phyloP scores from a whole-genome alignment of 208 protist species.

The Crithidia expoeki region DNA sequence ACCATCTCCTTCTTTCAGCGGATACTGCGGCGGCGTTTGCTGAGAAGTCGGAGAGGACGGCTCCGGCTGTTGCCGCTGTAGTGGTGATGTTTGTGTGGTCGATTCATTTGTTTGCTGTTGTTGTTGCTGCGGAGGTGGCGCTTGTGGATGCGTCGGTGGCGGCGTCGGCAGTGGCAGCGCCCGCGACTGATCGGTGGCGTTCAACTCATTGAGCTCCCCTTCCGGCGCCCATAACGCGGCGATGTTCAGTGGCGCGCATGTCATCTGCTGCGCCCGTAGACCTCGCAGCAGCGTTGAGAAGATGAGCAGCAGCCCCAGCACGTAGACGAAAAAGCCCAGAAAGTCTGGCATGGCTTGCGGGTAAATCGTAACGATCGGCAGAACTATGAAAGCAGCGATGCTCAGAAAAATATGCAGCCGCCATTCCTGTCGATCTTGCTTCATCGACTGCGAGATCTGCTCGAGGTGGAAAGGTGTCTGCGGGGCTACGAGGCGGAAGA shows the following conservation, averaged over 20 bases:
- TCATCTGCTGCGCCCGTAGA: slow-evolving; percentile 46
- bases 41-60: too few species aligned
- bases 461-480: slow-evolving; percentile 33
- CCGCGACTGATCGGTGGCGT: not conserved
- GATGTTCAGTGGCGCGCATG: slow-evolving; percentile 41
- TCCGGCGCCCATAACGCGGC: slow-evolving; percentile 41
- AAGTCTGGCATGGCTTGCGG: slow-evolving; percentile 44
- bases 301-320: slow-evolving; percentile 33
- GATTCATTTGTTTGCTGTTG: too few species aligned
- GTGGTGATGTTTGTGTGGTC: too few species aligned
- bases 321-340: slow-evolving; percentile 40
- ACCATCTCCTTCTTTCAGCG: not conserved
- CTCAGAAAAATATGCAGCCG: slow-evolving; percentile 47
- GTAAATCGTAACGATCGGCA: slow-evolving; percentile 59
- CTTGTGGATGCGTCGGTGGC: not conserved
- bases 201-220: slow-evolving; percentile 15
- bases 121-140: not conserved
- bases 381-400: slow-evolving; percentile 29
- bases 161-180: not conserved
- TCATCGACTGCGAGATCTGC: slow-evolving; percentile 32
- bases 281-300: slow-evolving; percentile 40
- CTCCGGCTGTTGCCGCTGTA: too few species aligned
- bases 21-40: not conserved
- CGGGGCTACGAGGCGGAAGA: slow-evolving; percentile 52
- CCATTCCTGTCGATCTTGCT: slow-evolving; percentile 45